Base-by-base conservation (phyloP, 1,284 basidiomycete species). In the Jaminaea rosea region DNA sequence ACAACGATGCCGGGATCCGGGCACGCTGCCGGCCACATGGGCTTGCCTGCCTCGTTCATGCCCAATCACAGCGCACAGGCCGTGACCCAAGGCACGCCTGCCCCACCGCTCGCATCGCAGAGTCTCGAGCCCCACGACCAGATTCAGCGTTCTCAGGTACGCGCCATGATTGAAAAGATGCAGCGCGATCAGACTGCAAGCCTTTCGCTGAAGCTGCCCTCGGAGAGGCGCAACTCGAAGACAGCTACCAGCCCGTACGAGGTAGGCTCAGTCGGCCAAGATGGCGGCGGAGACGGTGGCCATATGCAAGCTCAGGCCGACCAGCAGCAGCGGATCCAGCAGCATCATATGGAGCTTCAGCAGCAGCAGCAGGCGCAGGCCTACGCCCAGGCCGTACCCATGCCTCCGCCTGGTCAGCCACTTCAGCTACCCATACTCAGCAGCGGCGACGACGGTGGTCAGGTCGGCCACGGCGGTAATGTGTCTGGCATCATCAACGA, bases 301-400 rank as follows among this genome's bases (percentile, higher is more conserved):
- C 57, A 62, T 29, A 55, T 71, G 7, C 60, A 53, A 36, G 60
- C 69, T 50, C 65, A 63, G 23, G 65, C 67, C 7, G 58, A 69
- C 26, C 70, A 69, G 31, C 60, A 64, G 7, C 61, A 67, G 26
- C 49, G 56, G 10, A 63, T 59, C n/a, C 63, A 72, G 52, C 52
- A 67, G 31, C 67, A 70, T 44, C 61, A 58, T 39, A 60, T 70
- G 7, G 57, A 69, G 49, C 62, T 41, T n/a, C 51, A 42, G 2
- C 49, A 45, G 4, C 34, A 44, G 32, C 59, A 55, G 47, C 32
- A 49, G 13, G 29, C 29, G 29, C 42, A 44, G 7, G 46, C 28
- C 26, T 31, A 29, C 15, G 46, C 46, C 17, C 26, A 29, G 46
- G n/a, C n/a, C n/a, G n/a, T n/a, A n/a, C n/a, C n/a, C n/a, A 26